phyloP scores from a whole-genome alignment of 306 rosid species.

The Arachis hypogaea region DNA sequence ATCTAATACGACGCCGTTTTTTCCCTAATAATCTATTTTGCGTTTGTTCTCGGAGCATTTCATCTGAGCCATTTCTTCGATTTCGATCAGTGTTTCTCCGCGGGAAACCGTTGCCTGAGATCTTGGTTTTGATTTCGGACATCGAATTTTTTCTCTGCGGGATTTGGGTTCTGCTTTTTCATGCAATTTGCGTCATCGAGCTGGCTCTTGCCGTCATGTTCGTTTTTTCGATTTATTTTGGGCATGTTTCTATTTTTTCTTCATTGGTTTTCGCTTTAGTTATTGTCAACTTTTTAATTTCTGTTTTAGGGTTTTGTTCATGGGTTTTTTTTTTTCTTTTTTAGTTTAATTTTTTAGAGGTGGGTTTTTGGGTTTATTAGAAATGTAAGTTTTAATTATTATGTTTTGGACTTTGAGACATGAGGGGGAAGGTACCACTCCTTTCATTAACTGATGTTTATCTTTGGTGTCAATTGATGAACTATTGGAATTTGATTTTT shows the following conservation, averaged over 20 bases:
- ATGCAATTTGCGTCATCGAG: constrained; percentile 39
- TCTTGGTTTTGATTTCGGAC: constrained; percentile 38
- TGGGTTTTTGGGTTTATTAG: constrained; percentile 48
- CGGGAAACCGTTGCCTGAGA: constrained; percentile 50
- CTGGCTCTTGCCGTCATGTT: constrained; percentile 40
- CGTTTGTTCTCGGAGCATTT: neutral
- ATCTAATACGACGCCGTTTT: constrained; percentile 30
- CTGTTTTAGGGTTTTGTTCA: constrained; percentile 55
- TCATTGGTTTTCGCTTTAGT: constrained; percentile 38
- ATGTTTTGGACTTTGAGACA: neutral
- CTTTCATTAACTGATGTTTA: neutral
- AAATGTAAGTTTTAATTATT: neutral
- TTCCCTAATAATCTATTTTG: neutral
- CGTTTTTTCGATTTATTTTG: constrained; percentile 14
- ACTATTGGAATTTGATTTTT: constrained; percentile 18
- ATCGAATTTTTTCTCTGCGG: constrained; percentile 15
- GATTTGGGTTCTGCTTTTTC: constrained; percentile 36
- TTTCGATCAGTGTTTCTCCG: constrained; percentile 51
- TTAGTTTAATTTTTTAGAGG: neutral
- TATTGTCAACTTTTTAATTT: constrained; percentile 21
- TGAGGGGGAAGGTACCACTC: neutral
- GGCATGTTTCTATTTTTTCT: constrained; percentile 22
- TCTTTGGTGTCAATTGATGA: constrained; percentile 18
- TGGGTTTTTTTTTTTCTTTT: constrained; percentile 20
- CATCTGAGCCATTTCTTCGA: constrained; percentile 45